Percentiles rank a stretch among this genome's conserved stretches.
Conservation (phyloP, 1,284 basidiomycete genomes). For the Macrocybe sp. region DNA sequence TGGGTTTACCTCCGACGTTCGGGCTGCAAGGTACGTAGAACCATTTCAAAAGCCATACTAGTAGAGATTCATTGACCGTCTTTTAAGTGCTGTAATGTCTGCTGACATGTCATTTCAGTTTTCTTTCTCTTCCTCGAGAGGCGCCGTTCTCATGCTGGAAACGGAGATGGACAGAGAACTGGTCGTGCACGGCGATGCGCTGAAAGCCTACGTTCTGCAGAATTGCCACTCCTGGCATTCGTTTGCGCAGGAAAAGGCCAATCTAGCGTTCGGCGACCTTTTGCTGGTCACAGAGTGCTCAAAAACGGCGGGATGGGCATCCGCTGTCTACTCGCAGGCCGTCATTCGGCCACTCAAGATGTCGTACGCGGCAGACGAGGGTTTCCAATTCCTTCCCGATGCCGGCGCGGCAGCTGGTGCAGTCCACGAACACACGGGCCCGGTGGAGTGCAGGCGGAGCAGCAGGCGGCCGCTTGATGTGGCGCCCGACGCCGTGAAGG, state of each 20-base stretch:
- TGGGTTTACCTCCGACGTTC: conserved; percentile 3
- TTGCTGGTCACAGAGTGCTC: conserved; percentile 7
- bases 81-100: conserved; percentile 4
- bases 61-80: background rate
- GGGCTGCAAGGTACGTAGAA: conserved; percentile 3
- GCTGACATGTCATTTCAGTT: conserved; percentile 6
- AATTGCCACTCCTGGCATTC: conserved; percentile 1
- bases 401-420: background rate
- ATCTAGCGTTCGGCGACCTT: conserved; percentile 1
- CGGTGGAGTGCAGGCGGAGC: conserved; percentile 8
- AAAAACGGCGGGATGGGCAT: conserved; percentile 9
- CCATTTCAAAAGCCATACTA: background rate
- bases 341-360: conserved; percentile 2
- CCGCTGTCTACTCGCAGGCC: conserved; percentile 10
- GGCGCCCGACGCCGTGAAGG: background rate
- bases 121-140: conserved; percentile 7
- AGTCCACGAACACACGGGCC: conserved; percentile 5
- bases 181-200: background rate
- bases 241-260: background rate
- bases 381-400: conserved; percentile 3
- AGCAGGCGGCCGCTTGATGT: conserved; percentile 1
- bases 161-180: conserved; percentile 4
- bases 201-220: background rate
- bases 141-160: conserved; percentile 8
- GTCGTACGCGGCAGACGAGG: conserved; percentile 6